Conservation (phyloP, 257 asterid genomes). For the Przewalskia tangutica region DNA sequence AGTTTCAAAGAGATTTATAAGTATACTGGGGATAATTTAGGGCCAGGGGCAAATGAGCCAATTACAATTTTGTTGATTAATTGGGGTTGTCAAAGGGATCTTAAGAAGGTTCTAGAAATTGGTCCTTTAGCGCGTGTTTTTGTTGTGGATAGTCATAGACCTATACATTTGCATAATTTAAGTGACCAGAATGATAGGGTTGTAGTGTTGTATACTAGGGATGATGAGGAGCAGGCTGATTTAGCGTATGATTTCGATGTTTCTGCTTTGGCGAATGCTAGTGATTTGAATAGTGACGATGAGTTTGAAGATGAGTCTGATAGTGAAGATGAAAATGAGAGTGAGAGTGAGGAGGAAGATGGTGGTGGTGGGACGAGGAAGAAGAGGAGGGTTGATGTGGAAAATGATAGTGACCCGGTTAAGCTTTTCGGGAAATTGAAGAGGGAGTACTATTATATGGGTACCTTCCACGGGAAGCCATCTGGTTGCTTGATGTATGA, state of each 20-base stretch:
- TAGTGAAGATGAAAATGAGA: conserved; percentile 53
- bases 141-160: conserved; percentile 95
- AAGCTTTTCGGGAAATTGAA: conserved; percentile 67
- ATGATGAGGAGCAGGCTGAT: conserved; percentile 79
- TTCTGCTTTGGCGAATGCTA: conserved; percentile 74
- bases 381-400: conserved; percentile 46
- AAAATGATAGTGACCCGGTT: conserved; percentile 42
- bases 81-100: conserved; percentile 99
- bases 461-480: conserved; percentile 92
- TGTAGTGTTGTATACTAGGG: conserved; percentile 73
- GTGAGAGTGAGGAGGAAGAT: conserved; percentile 30
- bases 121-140: conserved; percentile 64
- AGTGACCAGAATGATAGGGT: conserved; percentile 62
- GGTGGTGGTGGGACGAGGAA: conserved; percentile 46
- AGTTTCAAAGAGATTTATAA: conserved; percentile 82
- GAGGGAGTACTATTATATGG: conserved; percentile 74
- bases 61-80: conserved; percentile 71
- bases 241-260: conserved; percentile 76
- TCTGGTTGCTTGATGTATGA: conserved; percentile 98
- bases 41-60: conserved; percentile 46
- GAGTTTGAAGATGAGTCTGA: conserved; percentile 64
- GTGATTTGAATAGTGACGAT: conserved; percentile 75
- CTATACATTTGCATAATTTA: conserved; percentile 86
- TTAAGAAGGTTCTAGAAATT: conserved; percentile 44
- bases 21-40: conserved; percentile 56